These are phyloP conservation scores for Holtermannia corniformis DNA, from an alignment of 768 basidiomycete genomes.

Conservation along the genomic window DNA sequence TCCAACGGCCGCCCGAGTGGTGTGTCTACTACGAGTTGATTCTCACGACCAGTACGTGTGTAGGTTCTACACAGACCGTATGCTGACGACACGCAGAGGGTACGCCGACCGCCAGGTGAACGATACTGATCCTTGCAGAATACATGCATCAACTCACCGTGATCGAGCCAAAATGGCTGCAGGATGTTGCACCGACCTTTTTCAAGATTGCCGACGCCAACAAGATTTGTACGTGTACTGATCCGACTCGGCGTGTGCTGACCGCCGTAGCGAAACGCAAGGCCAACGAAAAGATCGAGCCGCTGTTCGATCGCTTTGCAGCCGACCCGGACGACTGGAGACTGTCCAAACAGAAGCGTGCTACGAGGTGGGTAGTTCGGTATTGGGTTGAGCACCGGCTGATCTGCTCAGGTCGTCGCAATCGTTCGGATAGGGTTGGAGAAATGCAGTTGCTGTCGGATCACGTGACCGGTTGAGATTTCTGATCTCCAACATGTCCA, in stretches of 20 bases:
- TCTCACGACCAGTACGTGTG: conserved; percentile 90
- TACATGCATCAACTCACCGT: conserved; percentile 56
- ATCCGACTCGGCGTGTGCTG: conserved; percentile 60
- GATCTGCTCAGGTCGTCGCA: background rate
- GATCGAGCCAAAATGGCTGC: conserved; percentile 96
- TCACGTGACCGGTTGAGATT: background rate
- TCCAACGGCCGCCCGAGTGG: conserved; percentile 85
- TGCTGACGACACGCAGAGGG: conserved; percentile 16
- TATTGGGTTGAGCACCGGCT: conserved; percentile 47
- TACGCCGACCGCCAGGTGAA: background rate
- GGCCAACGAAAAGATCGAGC: conserved; percentile 65
- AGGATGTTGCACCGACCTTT: conserved; percentile 95
- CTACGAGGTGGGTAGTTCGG: conserved; percentile 80
- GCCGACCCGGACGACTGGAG: conserved; percentile 57
- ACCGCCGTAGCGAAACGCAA: conserved; percentile 17
- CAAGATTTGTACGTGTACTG: conserved; percentile 86
- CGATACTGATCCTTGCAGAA: conserved; percentile 5
- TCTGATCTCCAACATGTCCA: background rate
- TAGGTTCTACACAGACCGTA: conserved; percentile 44
- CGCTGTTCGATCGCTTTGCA: conserved; percentile 71
- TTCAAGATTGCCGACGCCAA: conserved; percentile 97
- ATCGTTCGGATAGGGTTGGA: background rate
- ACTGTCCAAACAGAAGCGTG: conserved; percentile 46
- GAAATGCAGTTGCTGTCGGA: background rate
- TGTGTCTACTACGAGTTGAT: conserved; percentile 75